Percentiles rank a stretch among this genome's conserved stretches.
Evolutionary conservation across 73 alveolate genomes (phyloP).

Genomic region (Paramecium caudatum): DNA sequence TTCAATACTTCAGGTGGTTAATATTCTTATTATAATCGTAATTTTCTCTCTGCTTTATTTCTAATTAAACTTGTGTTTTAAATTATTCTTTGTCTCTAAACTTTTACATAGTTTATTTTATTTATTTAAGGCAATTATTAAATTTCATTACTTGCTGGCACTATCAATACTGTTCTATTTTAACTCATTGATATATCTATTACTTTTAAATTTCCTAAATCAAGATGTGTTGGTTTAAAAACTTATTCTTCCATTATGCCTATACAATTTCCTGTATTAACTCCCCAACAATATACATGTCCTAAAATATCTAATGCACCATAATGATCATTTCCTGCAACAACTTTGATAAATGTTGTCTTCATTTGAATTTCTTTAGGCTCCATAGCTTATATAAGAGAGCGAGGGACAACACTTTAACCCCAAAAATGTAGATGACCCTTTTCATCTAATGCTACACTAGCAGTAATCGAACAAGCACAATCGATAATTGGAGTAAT

Average conservation of each 20-base stretch:
- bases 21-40: not conserved
- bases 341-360: conserved; percentile 13
- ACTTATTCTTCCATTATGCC: not conserved
- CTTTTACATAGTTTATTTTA: not conserved
- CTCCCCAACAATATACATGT: conserved; percentile 41
- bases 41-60: not conserved
- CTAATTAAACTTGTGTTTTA: conserved; percentile 15
- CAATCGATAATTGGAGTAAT: not conserved
- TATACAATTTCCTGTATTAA: conserved; percentile 26
- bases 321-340: conserved; percentile 54
- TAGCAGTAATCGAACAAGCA: conserved; percentile 11
- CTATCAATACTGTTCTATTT: not conserved
- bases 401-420: conserved; percentile 17
- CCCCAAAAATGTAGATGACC: conserved; percentile 66
- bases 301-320: conserved; percentile 49
- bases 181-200: conserved; percentile 37
- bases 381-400: not conserved
- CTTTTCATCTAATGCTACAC: conserved; percentile 34
- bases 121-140: conserved; percentile 15
- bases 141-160: not conserved
- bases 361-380: not conserved
- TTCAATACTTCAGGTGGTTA: too few species aligned
- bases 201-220: not conserved
- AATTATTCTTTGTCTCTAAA: not conserved
- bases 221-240: not conserved